Evolutionary conservation across 192 early-diverging fungal species (phyloP).

Genomic region (Obelidium mucronatum): DNA sequence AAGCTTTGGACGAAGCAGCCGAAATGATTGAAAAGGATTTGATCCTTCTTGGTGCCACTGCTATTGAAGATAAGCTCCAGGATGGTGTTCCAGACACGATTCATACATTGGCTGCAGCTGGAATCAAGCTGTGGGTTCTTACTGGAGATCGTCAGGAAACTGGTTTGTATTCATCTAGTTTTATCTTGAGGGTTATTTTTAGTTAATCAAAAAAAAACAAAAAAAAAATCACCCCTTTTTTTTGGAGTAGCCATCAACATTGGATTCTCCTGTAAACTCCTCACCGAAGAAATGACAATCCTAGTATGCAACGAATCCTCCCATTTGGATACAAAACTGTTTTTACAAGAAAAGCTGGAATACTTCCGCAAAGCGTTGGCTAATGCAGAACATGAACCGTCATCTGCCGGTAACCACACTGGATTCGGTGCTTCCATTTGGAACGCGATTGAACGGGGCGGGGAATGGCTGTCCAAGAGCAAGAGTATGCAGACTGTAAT

Average conservation of each 20-base stretch:
- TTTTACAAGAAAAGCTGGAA: constrained; percentile 84
- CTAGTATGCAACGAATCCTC: constrained; percentile 89
- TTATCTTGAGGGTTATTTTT: background rate
- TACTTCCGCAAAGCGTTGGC: constrained; percentile 12
- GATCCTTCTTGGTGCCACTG: constrained; percentile 92
- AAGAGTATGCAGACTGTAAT: too few relatives aligned
- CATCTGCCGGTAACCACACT: background rate
- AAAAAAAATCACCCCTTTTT: background rate
- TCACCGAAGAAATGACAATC: constrained; percentile 92
- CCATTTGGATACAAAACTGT: constrained; percentile 90
- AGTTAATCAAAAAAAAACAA: background rate
- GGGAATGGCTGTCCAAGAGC: constrained; percentile 18
- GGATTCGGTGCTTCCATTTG: background rate
- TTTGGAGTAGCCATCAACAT: constrained; percentile 86
- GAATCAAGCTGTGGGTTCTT: constrained; percentile 97
- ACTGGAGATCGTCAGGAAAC: constrained; percentile 99
- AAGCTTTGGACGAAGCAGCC: constrained; percentile 89
- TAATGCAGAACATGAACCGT: background rate
- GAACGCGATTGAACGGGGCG: constrained; percentile 7
- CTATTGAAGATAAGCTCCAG: constrained; percentile 98
- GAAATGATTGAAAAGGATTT: constrained; percentile 96
- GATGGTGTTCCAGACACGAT: constrained; percentile 98
- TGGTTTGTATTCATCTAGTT: constrained; percentile 18
- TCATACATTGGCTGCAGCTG: constrained; percentile 90
- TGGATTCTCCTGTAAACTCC: constrained; percentile 95